Base-by-base conservation (phyloP, 768 basidiomycete genomes). In the Rossbeevera mucosa region DNA sequence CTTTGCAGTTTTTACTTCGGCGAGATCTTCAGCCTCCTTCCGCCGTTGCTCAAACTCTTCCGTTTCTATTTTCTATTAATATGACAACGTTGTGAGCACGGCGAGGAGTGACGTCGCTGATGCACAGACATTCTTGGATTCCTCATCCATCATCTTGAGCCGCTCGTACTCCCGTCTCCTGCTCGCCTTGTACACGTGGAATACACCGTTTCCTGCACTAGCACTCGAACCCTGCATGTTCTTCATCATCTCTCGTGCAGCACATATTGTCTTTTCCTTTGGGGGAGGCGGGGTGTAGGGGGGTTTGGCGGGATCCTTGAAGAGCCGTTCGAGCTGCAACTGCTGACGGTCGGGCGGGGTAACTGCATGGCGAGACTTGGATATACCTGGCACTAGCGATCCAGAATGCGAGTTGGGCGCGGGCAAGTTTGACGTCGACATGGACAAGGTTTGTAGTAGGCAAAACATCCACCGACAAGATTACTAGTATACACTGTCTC, bases 161-260 rank as follows among this genome's bases (percentile, higher is more conserved):
- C 96, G 76, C 71, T 99, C 96, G 62, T 97, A 98, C 73, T 99
- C 96, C 62, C 95, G 78, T 64, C 95, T 79, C 56, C 96, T 75
- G 58, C 86, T 85, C 16, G 95, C 94, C 66, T 98, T 98, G 75
- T 98, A 99, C 0, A 99, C 96, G 66, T 99, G 96, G 65, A 98
- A 97, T 70, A 95, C 94, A 40, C 95, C 95, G 51, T 90, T 92
- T 47, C 96, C 96, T 16, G 96, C 96, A 42, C 95, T 96, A 7
- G 96, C 94, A 69, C 91, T 92, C 14, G 91, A 94, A 0, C 96
- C 96, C 70, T 97, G 94, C 7, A 99, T 95, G 61, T 98, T 98
- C 79, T 96, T 97, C 91, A 99, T 97, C 91, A 93, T 93, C 68
- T 93, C 96, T 45, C 91, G 78, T 8, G 94, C 77, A 1, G 94